These are phyloP conservation scores for Pyrenophora seminiperda DNA, from an alignment of 2,329 filamentous ascomycete genomes.

Conservation along the genomic window DNA sequence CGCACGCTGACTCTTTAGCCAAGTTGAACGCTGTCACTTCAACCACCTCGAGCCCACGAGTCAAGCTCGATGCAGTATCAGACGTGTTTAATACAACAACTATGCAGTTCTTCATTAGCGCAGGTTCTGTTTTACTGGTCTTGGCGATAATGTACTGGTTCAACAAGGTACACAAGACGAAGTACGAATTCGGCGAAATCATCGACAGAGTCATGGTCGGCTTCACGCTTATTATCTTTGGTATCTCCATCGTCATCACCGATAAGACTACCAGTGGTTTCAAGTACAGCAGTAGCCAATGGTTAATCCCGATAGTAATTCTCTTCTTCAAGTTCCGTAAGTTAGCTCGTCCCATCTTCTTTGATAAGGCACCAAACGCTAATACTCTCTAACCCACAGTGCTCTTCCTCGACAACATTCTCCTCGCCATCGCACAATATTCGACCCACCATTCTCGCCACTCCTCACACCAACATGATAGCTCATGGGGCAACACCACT, in stretches of 20 bases:
- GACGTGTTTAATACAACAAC: slow-evolving; percentile 32
- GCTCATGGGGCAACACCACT: slow-evolving; percentile 14
- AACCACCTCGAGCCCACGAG: slow-evolving; percentile 1
- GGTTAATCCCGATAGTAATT: slow-evolving; percentile 31
- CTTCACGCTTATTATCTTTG: slow-evolving; percentile 27
- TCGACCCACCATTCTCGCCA: slow-evolving; percentile 4
- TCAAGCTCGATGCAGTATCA: slow-evolving; percentile 22
- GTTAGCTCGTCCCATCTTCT: neutral
- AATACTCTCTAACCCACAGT: slow-evolving; percentile 9
- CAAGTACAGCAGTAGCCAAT: slow-evolving; percentile 29
- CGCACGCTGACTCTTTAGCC: slow-evolving; percentile 30
- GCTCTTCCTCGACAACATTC: slow-evolving; percentile 22
- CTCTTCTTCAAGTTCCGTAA: slow-evolving; percentile 24
- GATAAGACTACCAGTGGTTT: slow-evolving; percentile 28
- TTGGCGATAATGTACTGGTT: slow-evolving; percentile 64
- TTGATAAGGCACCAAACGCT: neutral
- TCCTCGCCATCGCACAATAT: slow-evolving; percentile 18
- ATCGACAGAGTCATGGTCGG: slow-evolving; percentile 32
- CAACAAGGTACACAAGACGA: slow-evolving; percentile 45
- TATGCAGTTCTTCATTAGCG: slow-evolving; percentile 34
- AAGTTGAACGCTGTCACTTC: slow-evolving; percentile 31
- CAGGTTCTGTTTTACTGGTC: slow-evolving; percentile 54
- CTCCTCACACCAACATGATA: slow-evolving; percentile 11
- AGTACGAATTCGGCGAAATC: slow-evolving; percentile 38
- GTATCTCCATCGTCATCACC: slow-evolving; percentile 23